These are phyloP conservation scores for Cutaneotrichosporon daszewskae DNA, from an alignment of 1,284 basidiomycete genomes.

Conservation along the genomic window DNA sequence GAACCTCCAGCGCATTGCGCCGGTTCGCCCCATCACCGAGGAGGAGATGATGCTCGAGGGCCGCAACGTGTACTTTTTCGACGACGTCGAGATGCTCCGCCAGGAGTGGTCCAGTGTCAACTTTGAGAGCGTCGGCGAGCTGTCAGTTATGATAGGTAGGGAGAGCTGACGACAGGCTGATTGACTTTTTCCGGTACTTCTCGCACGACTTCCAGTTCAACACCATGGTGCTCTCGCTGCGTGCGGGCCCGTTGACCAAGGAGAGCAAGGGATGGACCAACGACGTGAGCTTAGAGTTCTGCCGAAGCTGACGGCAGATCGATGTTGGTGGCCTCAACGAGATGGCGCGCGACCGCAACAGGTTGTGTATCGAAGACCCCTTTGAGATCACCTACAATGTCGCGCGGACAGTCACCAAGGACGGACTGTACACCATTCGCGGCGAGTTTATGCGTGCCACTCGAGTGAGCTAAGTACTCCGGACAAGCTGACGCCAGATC, in stretches of 20 bases:
- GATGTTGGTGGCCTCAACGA: slow-evolving; percentile 57
- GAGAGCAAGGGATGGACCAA: slow-evolving; percentile 88
- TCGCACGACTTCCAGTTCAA: slow-evolving; percentile 90
- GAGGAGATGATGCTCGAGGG: slow-evolving; percentile 83
- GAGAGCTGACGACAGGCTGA: slow-evolving; percentile 56
- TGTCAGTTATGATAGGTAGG: slow-evolving; percentile 54
- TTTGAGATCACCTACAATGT: slow-evolving; percentile 96
- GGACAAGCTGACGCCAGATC: slow-evolving; percentile 48
- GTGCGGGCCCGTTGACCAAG: slow-evolving; percentile 83
- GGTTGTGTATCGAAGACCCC: slow-evolving; percentile 94
- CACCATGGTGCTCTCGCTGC: slow-evolving; percentile 83
- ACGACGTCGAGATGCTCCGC: slow-evolving; percentile 82
- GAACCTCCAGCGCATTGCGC: slow-evolving; percentile 83
- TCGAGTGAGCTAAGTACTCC: slow-evolving; percentile 46
- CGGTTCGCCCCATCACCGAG: slow-evolving; percentile 73
- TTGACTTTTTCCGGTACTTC: slow-evolving; percentile 97
- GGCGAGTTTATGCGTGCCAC: slow-evolving; percentile 98
- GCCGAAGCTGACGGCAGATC: slow-evolving; percentile 51
- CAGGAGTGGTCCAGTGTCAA: slow-evolving; percentile 92
- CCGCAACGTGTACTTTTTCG: slow-evolving; percentile 91
- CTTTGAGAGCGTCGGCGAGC: slow-evolving; percentile 84
- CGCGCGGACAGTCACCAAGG: slow-evolving; percentile 89
- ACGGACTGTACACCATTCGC: slow-evolving; percentile 92
- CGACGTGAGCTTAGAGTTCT: slow-evolving; percentile 59
- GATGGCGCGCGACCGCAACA: slow-evolving; percentile 72